Conservation (phyloP, 352 stramenopile species). For the Blastocystis sp. region DNA sequence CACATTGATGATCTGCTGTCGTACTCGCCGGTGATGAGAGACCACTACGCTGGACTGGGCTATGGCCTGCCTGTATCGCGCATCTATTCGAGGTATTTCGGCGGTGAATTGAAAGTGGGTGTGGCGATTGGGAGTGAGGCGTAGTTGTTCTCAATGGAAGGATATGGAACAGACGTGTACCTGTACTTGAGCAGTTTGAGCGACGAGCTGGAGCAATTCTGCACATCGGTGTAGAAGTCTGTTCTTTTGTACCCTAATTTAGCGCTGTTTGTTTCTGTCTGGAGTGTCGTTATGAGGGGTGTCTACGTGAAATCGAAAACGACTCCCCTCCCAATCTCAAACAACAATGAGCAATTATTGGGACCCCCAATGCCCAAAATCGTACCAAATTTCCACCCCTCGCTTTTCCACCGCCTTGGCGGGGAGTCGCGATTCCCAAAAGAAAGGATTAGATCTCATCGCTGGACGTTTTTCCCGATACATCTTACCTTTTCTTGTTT, state of each 20-base stretch:
- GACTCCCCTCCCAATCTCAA: too few relatives aligned
- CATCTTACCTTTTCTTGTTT: background rate
- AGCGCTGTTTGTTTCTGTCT: constrained; percentile 28
- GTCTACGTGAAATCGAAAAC: too few relatives aligned
- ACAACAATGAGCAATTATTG: too few relatives aligned
- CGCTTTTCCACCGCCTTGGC: too few relatives aligned
- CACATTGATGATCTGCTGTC: constrained; percentile 69
- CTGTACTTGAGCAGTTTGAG: constrained; percentile 87
- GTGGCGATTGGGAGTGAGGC: background rate
- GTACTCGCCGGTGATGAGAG: constrained; percentile 62
- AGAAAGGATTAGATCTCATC: background rate
- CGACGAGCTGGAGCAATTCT: constrained; percentile 84
- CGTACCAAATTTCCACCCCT: too few relatives aligned
- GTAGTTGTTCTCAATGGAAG: constrained; percentile 85
- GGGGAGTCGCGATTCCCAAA: too few relatives aligned
- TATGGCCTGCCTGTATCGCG: constrained; percentile 88
- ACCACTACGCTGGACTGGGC: constrained; percentile 73
- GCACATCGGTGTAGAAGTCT: constrained; percentile 11
- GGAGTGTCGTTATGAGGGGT: background rate
- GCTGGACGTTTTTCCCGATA: background rate
- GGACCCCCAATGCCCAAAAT: too few relatives aligned
- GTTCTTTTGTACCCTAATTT: constrained; percentile 36
- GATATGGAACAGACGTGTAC: constrained; percentile 89
- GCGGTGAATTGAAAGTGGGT: constrained; percentile 86
- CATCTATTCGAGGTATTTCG: constrained; percentile 89